Conservation (phyloP, 2,329 filamentous ascomycete species). For the Aspergillus transmontanensis region DNA sequence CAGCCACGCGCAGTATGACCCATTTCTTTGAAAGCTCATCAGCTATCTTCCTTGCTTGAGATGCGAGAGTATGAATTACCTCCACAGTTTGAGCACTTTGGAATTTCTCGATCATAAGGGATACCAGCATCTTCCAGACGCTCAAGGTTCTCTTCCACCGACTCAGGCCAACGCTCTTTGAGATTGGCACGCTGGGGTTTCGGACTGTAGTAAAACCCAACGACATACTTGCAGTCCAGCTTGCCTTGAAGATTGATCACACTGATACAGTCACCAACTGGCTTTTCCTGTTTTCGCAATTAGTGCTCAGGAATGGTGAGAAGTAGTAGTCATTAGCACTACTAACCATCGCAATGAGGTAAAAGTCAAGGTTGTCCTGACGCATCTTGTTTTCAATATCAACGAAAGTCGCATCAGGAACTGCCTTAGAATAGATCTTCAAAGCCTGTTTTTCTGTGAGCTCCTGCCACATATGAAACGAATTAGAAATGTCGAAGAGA, state of each 20-base stretch:
- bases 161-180: slow-evolving; percentile 52
- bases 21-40: slow-evolving; percentile 37
- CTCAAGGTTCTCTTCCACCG: slow-evolving; percentile 53
- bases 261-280: slow-evolving; percentile 47
- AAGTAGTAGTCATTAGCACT: background rate
- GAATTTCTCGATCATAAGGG: slow-evolving; percentile 52
- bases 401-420: slow-evolving; percentile 47
- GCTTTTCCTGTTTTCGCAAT: slow-evolving; percentile 40
- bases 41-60: background rate
- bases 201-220: slow-evolving; percentile 51
- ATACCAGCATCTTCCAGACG: slow-evolving; percentile 56
- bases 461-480: background rate
- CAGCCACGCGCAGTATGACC: slow-evolving; percentile 54
- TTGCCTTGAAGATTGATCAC: slow-evolving; percentile 58
- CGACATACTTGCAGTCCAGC: slow-evolving; percentile 52
- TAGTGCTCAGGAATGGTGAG: background rate
- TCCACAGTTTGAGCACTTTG: slow-evolving; percentile 55
- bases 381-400: slow-evolving; percentile 57
- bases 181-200: slow-evolving; percentile 52
- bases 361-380: slow-evolving; percentile 49
- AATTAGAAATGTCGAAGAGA: background rate
- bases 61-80: slow-evolving; percentile 31
- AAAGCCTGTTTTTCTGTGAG: slow-evolving; percentile 40
- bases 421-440: slow-evolving; percentile 54
- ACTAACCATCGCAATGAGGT: slow-evolving; percentile 55